These are phyloP conservation scores for Cubamyces lactineus DNA, from an alignment of 768 basidiomycete species.

Conservation along the genomic window DNA sequence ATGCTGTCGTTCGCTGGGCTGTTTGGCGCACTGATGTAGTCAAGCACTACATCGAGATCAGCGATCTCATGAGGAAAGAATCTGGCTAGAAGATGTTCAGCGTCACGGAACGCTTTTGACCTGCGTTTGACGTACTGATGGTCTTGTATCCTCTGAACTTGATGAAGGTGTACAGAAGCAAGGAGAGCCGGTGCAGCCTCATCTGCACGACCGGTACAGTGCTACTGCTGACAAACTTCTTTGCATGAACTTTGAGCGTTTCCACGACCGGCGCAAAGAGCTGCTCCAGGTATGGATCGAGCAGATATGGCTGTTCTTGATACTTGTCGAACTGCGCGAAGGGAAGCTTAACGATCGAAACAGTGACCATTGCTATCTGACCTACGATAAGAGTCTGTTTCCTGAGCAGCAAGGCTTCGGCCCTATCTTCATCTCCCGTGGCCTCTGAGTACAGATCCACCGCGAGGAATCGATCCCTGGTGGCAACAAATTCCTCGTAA, in stretches of 20 bases:
- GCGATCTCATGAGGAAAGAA: constrained; percentile 93
- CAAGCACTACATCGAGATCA: constrained; percentile 76
- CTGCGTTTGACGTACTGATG: constrained; percentile 65
- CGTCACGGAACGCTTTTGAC: background rate
- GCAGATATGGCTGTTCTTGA: constrained; percentile 89
- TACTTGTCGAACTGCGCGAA: constrained; percentile 69
- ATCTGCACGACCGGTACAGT: constrained; percentile 28
- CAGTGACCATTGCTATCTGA: background rate
- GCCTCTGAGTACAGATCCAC: constrained; percentile 50
- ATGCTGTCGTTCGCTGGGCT: constrained; percentile 44
- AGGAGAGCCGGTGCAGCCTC: constrained; percentile 52
- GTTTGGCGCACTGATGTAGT: constrained; percentile 56
- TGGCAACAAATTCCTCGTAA: constrained; percentile 57
- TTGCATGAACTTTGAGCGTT: constrained; percentile 58
- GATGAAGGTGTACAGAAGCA: constrained; percentile 76
- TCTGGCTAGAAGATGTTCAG: constrained; percentile 57
- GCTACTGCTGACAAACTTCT: constrained; percentile 28
- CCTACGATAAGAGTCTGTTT: constrained; percentile 57
- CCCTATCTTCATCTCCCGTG: constrained; percentile 30
- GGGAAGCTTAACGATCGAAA: background rate
- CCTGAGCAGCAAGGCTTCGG: constrained; percentile 46
- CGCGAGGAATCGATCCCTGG: constrained; percentile 55
- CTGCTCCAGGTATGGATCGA: constrained; percentile 86
- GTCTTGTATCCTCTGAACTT: constrained; percentile 92
- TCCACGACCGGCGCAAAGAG: constrained; percentile 79